phyloP scores from a whole-genome alignment of 108 stramenopile species.

The Nitzschia putrida region DNA sequence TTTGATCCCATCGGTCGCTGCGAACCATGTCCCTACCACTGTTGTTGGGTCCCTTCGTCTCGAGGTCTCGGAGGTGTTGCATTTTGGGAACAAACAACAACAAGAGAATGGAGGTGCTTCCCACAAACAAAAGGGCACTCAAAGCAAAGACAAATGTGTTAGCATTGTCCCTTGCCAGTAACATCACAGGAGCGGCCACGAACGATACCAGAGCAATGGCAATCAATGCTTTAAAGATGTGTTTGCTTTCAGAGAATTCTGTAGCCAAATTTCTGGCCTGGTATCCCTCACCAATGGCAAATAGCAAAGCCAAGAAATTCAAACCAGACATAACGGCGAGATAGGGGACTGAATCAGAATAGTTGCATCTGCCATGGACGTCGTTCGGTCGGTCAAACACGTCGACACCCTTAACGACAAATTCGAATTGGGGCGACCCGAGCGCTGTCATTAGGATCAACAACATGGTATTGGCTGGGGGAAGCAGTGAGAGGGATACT shows the following conservation, averaged over 20 bases:
- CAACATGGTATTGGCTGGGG: conserved; percentile 30
- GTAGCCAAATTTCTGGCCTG: no score
- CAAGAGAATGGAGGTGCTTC: conserved; percentile 26
- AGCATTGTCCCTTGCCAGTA: conserved; percentile 34
- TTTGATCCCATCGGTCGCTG: background rate
- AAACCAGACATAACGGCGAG: background rate
- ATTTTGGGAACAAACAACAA: conserved; percentile 65
- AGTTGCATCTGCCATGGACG: conserved; percentile 14
- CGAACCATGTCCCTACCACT: background rate
- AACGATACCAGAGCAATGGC: conserved; percentile 27
- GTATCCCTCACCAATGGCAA: background rate
- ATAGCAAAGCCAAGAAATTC: background rate
- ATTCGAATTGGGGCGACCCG: conserved; percentile 16
- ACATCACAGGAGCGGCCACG: conserved; percentile 46
- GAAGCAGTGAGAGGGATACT: background rate
- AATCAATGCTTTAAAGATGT: conserved; percentile 42
- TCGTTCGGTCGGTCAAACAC: conserved; percentile 14
- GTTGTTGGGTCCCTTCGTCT: background rate
- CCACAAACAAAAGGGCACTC: conserved; percentile 37
- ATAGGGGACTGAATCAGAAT: conserved; percentile 10
- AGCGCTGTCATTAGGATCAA: conserved; percentile 46
- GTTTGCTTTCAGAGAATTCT: conserved; percentile 45
- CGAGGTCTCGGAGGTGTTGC: background rate
- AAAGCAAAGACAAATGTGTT: conserved; percentile 27
- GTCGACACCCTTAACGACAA: conserved; percentile 7